phyloP scores from a whole-genome alignment of 2,329 filamentous ascomycete species.

The Trichophaea hybrida region DNA sequence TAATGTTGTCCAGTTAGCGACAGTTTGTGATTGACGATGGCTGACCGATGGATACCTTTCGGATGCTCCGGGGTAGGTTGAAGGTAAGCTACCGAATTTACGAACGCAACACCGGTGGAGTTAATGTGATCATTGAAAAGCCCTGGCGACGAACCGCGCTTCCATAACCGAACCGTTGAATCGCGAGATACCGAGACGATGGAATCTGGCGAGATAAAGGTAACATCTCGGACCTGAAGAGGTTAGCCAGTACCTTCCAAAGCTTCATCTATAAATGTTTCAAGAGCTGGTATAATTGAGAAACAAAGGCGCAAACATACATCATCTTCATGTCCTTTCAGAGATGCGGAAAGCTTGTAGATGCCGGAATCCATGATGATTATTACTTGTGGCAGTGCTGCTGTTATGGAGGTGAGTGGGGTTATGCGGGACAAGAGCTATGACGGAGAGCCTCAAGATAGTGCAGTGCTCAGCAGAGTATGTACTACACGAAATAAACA shows the following conservation, averaged over 20 bases:
- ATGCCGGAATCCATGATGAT: slow-evolving; percentile 2
- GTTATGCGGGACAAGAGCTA: neutral
- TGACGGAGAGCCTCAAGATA: neutral
- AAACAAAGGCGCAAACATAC: slow-evolving; percentile 40
- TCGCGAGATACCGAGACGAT: slow-evolving; percentile 81
- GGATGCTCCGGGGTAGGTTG: slow-evolving; percentile 53
- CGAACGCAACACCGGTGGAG: slow-evolving; percentile 66
- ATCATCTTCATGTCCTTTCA: slow-evolving; percentile 84
- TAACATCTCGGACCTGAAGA: slow-evolving; percentile 57
- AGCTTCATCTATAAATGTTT: neutral
- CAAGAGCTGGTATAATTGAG: neutral
- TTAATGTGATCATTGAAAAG: slow-evolving; percentile 64
- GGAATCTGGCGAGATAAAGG: slow-evolving; percentile 18
- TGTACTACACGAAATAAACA: too few species aligned
- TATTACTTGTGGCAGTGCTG: neutral
- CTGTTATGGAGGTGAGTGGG: neutral
- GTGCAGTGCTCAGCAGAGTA: too few species aligned
- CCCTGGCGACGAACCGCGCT: slow-evolving; percentile 47
- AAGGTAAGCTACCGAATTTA: slow-evolving; percentile 71
- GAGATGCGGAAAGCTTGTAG: slow-evolving; percentile 84
- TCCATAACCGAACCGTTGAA: slow-evolving; percentile 79
- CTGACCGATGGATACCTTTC: slow-evolving; percentile 32
- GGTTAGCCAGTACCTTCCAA: neutral
- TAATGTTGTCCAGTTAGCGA: neutral
- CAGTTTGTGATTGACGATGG: neutral